A percentile compares a stretch with the other conserved stretches of the same genome.
These are phyloP conservation scores for Petunia secreta DNA, from an alignment of 257 asterid species.

Conservation along the genomic window DNA sequence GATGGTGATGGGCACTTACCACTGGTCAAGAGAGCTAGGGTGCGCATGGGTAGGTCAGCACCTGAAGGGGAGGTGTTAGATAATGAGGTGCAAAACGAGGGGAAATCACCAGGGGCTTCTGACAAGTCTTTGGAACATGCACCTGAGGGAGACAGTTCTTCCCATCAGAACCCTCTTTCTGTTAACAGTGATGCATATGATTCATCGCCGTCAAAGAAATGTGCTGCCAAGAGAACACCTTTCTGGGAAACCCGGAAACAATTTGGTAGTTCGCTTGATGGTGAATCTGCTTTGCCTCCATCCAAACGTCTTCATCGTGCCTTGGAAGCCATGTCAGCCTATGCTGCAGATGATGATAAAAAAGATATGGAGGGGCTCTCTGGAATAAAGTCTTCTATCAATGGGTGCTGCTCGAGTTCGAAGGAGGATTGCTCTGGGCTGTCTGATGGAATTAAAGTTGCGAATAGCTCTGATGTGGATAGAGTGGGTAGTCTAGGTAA, in stretches of 20 bases:
- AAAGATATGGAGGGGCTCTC: slow-evolving; percentile 46
- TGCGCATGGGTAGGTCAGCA: slow-evolving; percentile 75
- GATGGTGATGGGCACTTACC: slow-evolving; percentile 94
- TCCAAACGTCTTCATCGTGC: slow-evolving; percentile 96
- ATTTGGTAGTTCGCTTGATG: slow-evolving; percentile 54
- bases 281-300: slow-evolving; percentile 96
- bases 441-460: slow-evolving; percentile 18
- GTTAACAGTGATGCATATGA: slow-evolving; percentile 35
- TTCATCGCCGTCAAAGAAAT: slow-evolving; percentile 39
- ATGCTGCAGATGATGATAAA: slow-evolving; percentile 71
- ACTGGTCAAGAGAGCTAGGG: slow-evolving; percentile 88
- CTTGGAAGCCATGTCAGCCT: slow-evolving; percentile 96
- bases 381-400: slow-evolving; percentile 29
- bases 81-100: slow-evolving; percentile 51
- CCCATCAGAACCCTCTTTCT: slow-evolving; percentile 37
- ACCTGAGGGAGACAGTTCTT: slow-evolving; percentile 50
- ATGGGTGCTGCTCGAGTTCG: slow-evolving; percentile 30
- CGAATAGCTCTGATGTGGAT: slow-evolving; percentile 27
- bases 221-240: slow-evolving; percentile 50
- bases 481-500: slow-evolving; percentile 27
- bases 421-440: slow-evolving; percentile 40
- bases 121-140: slow-evolving; percentile 42
- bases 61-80: slow-evolving; percentile 47
- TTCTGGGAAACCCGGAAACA: slow-evolving; percentile 52
- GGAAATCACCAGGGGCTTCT: slow-evolving; percentile 43